Conservation (phyloP, 768 basidiomycete genomes). For the Mycena polygramma region DNA sequence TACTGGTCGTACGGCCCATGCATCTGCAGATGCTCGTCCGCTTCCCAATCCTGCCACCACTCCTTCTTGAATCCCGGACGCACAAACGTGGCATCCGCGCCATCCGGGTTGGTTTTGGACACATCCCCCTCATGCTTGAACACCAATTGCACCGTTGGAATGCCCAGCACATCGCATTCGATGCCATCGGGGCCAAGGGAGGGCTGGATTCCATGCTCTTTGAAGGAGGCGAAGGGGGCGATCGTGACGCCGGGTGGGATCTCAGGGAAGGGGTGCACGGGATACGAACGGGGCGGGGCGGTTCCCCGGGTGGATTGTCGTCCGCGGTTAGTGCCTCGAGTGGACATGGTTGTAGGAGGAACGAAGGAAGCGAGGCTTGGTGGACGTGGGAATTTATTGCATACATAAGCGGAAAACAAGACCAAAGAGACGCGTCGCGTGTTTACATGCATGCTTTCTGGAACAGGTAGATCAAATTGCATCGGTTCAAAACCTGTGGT, state of each 20-base stretch:
- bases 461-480: no score
- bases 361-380: no score
- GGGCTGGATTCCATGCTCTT: conserved; percentile 49
- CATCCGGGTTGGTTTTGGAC: conserved; percentile 65
- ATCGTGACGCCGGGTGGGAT: conserved; percentile 55
- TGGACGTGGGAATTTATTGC: no score
- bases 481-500: no score
- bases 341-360: conserved; percentile 36
- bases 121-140: conserved; percentile 62
- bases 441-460: no score
- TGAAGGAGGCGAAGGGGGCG: conserved; percentile 59
- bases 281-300: background rate
- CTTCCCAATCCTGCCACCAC: no score
- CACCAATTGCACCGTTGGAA: conserved; percentile 19
- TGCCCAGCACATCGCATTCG: conserved; percentile 26
- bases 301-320: background rate
- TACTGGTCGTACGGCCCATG: conserved; percentile 26
- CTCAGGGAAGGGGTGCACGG: conserved; percentile 50
- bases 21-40: no score
- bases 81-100: no score
- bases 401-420: no score
- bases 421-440: no score
- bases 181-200: conserved; percentile 37
- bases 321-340: background rate
- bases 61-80: no score